phyloP scores from a whole-genome alignment of 83 land plant species.

The Diphasiastrum complanatum region DNA sequence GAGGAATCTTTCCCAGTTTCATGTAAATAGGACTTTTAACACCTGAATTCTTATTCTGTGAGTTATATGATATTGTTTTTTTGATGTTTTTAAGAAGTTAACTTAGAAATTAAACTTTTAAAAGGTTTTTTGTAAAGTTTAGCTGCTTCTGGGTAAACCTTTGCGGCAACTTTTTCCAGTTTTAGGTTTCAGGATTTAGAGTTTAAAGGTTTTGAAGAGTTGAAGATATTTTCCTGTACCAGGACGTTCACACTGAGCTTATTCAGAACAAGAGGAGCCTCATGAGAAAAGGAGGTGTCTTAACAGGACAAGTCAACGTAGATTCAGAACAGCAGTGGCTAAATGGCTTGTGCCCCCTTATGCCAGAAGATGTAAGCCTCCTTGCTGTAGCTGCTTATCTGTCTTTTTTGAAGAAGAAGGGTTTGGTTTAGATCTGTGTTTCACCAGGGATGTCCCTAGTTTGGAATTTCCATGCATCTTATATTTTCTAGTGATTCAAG shows the following conservation, averaged over 20 bases:
- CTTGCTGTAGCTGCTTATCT: background rate
- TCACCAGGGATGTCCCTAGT: constrained; percentile 1
- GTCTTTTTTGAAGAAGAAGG: too few relatives aligned
- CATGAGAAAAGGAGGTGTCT: constrained; percentile 58
- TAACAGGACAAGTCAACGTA: constrained; percentile 47
- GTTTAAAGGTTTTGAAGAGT: too few relatives aligned
- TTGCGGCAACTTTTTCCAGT: too few relatives aligned
- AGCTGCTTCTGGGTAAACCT: background rate
- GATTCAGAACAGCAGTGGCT: constrained; percentile 59
- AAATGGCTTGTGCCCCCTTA: constrained; percentile 83
- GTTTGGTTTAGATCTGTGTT: constrained; percentile 3
- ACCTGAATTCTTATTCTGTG: too few relatives aligned
- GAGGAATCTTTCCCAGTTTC: too few relatives aligned
- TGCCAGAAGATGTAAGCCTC: constrained; percentile 86
- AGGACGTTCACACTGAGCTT: constrained; percentile 91
- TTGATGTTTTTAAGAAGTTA: too few relatives aligned
- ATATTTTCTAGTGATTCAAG: background rate
- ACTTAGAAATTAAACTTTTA: background rate
- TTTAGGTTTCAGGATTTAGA: too few relatives aligned
- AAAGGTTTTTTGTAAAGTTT: background rate
- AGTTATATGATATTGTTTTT: too few relatives aligned
- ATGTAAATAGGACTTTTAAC: too few relatives aligned
- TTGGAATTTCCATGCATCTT: background rate
- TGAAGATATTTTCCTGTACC: too few relatives aligned
- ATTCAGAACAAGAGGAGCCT: constrained; percentile 64